These are phyloP conservation scores for Clohesyomyces aquaticus DNA, from an alignment of 495 filamentous ascomycete genomes.

Conservation along the genomic window DNA sequence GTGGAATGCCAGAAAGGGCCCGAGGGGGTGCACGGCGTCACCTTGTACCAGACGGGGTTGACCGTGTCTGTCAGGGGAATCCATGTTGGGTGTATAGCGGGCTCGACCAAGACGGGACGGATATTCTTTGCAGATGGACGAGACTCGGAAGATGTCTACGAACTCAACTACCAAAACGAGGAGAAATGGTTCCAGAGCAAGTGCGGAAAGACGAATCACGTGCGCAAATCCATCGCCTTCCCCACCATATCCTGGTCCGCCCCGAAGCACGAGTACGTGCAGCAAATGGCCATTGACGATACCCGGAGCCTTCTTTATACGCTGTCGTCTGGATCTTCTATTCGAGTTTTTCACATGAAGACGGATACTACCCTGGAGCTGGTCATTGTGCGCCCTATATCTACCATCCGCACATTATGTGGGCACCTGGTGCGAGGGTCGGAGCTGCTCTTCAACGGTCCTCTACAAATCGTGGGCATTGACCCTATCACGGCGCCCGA, in stretches of 20 bases:
- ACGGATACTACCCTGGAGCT: constrained; percentile 55
- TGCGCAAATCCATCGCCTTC: constrained; percentile 71
- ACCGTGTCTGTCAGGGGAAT: constrained; percentile 69
- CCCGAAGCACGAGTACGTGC: constrained; percentile 60
- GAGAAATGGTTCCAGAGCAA: constrained; percentile 91
- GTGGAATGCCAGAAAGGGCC: constrained; percentile 64
- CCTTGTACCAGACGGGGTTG: constrained; percentile 86
- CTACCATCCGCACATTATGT: constrained; percentile 66
- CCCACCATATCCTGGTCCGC: constrained; percentile 59
- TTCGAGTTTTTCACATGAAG: constrained; percentile 81
- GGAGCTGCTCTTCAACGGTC: constrained; percentile 63
- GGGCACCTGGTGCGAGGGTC: constrained; percentile 72
- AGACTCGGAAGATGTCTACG: constrained; percentile 77
- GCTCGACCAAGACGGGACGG: constrained; percentile 74
- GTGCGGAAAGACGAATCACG: constrained; percentile 83
- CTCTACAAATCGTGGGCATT: constrained; percentile 73
- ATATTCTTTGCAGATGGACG: constrained; percentile 85
- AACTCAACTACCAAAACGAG: constrained; percentile 93
- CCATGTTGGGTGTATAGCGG: constrained; percentile 74
- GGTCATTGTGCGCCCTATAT: constrained; percentile 60
- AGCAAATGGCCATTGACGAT: constrained; percentile 84
- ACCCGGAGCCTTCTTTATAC: constrained; percentile 86
- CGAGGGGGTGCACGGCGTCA: constrained; percentile 69
- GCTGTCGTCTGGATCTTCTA: constrained; percentile 80
- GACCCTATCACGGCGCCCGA: constrained; percentile 80